A percentile compares a stretch with the other conserved stretches of the same genome.
phyloP scores from a whole-genome alignment of 306 rosid species.

The Cajanus cajan region DNA sequence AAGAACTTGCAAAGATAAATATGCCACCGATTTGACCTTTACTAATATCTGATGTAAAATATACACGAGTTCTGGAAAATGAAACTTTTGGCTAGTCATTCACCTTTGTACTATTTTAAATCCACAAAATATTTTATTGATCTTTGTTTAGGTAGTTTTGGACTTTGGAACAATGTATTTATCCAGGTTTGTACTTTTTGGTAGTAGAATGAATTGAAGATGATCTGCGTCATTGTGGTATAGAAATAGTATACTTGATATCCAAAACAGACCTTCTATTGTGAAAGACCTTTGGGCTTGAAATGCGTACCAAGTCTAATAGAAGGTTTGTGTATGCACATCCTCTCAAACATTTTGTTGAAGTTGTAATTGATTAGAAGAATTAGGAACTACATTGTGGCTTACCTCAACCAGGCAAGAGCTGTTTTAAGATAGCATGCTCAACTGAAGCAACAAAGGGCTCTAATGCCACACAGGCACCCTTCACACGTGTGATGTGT shows the following conservation, averaged over 20 bases:
- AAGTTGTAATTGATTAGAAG: background rate
- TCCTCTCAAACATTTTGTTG: background rate
- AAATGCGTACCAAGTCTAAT: background rate
- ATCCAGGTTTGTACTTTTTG: background rate
- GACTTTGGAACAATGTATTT: background rate
- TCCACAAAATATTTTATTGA: background rate
- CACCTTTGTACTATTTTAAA: background rate
- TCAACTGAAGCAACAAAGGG: background rate
- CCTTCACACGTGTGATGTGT: background rate
- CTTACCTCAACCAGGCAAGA: background rate
- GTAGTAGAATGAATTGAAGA: conserved; percentile 1
- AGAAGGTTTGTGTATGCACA: background rate
- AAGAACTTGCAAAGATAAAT: background rate
- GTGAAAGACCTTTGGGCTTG: conserved; percentile 10
- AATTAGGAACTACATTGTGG: background rate
- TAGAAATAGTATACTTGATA: background rate
- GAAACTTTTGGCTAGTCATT: conserved; percentile 5
- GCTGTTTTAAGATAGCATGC: background rate
- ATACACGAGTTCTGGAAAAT: background rate
- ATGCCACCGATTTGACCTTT: background rate
- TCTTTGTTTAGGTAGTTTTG: conserved; percentile 11
- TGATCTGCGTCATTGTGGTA: background rate
- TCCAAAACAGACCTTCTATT: background rate
- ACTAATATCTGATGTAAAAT: background rate
- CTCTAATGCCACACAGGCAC: background rate